phyloP scores from a whole-genome alignment of 306 rosid genomes.

The Inga laurina region DNA sequence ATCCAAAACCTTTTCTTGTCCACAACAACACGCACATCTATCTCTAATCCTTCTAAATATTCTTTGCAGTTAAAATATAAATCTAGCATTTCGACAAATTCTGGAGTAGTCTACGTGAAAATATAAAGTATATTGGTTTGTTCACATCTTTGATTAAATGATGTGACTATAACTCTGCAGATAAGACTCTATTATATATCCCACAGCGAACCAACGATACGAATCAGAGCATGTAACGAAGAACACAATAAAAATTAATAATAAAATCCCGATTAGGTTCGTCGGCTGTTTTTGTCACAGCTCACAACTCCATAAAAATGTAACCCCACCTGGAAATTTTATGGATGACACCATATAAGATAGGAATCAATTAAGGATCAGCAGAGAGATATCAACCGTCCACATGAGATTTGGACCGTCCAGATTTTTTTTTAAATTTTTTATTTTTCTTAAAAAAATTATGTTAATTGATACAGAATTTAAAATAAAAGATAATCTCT shows the following conservation, averaged over 20 bases:
- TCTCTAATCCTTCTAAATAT: background rate
- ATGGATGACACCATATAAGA: background rate
- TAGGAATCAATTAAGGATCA: too few relatives aligned
- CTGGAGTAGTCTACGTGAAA: conserved; percentile 18
- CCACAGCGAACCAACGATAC: background rate
- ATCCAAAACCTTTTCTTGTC: background rate
- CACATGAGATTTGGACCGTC: too few relatives aligned
- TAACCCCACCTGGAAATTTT: background rate
- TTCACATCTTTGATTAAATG: background rate
- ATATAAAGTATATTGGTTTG: background rate
- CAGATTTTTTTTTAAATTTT: too few relatives aligned
- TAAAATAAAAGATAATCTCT: too few relatives aligned
- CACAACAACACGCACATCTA: background rate
- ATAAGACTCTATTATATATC: conserved; percentile 4
- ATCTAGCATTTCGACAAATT: conserved; percentile 1
- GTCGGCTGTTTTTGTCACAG: conserved; percentile 24
- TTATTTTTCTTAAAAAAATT: too few relatives aligned
- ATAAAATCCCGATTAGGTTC: conserved; percentile 18
- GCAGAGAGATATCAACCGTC: too few relatives aligned
- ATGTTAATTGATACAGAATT: too few relatives aligned
- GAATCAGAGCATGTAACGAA: background rate
- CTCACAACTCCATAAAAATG: too few relatives aligned
- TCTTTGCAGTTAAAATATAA: background rate
- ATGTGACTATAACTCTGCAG: conserved; percentile 5
- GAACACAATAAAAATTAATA: background rate